Evolutionary conservation across 2,329 filamentous ascomycete genomes (phyloP), one percentile per base, ranked within the genome.

Genomic region (Fusarium austroafricanum): DNA sequence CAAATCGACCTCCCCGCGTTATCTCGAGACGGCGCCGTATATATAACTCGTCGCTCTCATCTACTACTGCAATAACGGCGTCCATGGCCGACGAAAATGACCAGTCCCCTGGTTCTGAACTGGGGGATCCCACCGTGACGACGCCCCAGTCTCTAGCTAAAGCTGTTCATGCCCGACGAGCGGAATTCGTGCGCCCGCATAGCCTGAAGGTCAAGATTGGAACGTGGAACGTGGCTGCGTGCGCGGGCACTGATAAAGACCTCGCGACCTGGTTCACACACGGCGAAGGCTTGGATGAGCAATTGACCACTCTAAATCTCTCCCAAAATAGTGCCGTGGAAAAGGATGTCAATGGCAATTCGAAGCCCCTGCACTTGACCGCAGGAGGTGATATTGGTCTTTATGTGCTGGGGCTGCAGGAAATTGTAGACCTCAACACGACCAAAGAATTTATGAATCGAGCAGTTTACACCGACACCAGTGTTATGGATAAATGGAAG

Each of bases 181-280:
- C 87, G 47, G 94, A 98, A 77, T 99, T 94, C 77, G 90, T 91
- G 26, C 87, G 89, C 37, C 87, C 89, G 42, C 90, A 90, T 76
- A 86, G 86, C 50, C 88, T 97, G 71, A 90, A 90, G 68, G 87
- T 99, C 78, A 97, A 97, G 80, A 86, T 99, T 51, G 96, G 95
- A 40, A 91, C 92, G 0, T 99, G 96, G 96, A 99, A 99, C 79
- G 93, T 97, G 17, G 96, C 94, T 6, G 90, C 91, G 2, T 90
- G 92, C 68, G 89, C 92, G 14, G 93, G 92, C 23, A 94, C 93
- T 1, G 94, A 97, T 78, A 92, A 93, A 70, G 96, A 98, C 75
- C 82, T 99, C 7, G 91, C 89, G 10, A 88, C 87, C 31, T 99
- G 96, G 96, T 97, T 99, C 76, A 86, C 96, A 10, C 84, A 89